These are phyloP conservation scores for Cutaneotrichosporon spelunceum DNA, from an alignment of 1,284 basidiomycete species.

Conservation along the genomic window DNA sequence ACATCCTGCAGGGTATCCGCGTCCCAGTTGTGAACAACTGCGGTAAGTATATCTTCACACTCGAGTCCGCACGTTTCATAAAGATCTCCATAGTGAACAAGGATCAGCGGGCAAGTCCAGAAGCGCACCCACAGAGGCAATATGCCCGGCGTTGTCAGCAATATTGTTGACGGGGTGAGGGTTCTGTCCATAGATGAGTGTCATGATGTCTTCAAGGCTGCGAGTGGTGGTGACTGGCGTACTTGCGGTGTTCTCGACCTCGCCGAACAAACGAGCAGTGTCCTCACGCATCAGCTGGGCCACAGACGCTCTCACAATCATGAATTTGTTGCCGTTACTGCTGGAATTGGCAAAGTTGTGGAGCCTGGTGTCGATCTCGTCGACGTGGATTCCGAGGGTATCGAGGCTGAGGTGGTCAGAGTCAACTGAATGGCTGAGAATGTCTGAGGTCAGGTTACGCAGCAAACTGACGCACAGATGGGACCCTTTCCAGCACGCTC, in stretches of 20 bases:
- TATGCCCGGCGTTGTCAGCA: slow-evolving; percentile 33
- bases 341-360: slow-evolving; percentile 23
- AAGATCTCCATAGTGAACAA: slow-evolving; percentile 10
- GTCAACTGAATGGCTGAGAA: slow-evolving; percentile 35
- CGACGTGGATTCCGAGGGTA: slow-evolving; percentile 23
- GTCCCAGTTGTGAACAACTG: slow-evolving; percentile 1
- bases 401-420: slow-evolving; percentile 21
- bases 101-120: not conserved
- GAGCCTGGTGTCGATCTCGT: slow-evolving; percentile 23
- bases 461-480: slow-evolving; percentile 25
- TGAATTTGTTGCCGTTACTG: slow-evolving; percentile 28
- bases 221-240: slow-evolving; percentile 15
- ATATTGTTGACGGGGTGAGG: not conserved
- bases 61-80: not conserved
- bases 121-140: not conserved
- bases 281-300: slow-evolving; percentile 23
- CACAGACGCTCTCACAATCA: slow-evolving; percentile 32
- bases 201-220: not conserved
- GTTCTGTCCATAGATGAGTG: not conserved
- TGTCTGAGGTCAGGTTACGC: slow-evolving; percentile 22
- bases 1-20: not conserved
- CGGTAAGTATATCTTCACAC: not conserved
- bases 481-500: slow-evolving; percentile 34
- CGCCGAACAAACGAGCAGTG: slow-evolving; percentile 39
- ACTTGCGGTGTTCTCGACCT: slow-evolving; percentile 29